phyloP scores from a whole-genome alignment of 192 early-diverging fungal genomes.

The Lunasporangiospora selenospora region DNA sequence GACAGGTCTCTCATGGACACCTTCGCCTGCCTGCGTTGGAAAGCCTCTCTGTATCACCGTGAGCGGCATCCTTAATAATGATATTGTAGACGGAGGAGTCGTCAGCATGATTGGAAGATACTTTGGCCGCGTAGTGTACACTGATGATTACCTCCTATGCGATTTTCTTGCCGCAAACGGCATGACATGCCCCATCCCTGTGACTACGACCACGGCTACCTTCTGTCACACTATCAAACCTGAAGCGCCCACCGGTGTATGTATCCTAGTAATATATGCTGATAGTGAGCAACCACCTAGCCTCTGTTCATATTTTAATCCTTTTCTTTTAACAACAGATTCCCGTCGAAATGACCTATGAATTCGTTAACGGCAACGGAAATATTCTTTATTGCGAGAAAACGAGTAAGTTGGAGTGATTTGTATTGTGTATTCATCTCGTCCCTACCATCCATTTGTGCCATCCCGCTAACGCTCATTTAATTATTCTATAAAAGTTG shows the following conservation, averaged over 20 bases:
- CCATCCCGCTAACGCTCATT: too few species aligned
- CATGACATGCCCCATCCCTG: not conserved
- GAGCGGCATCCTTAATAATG: not conserved
- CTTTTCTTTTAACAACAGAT: not conserved
- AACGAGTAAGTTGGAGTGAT: too few species aligned
- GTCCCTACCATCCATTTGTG: too few species aligned
- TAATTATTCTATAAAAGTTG: too few species aligned
- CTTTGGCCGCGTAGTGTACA: not conserved
- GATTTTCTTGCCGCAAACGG: not conserved
- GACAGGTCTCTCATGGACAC: too few species aligned
- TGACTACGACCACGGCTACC: not conserved
- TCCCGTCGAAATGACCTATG: not conserved
- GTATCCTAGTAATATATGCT: not conserved
- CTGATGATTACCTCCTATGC: not conserved
- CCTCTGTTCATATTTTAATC: not conserved
- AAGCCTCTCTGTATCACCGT: not conserved
- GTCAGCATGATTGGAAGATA: not conserved
- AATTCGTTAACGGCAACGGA: slow-evolving; percentile 22
- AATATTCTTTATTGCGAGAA: too few species aligned
- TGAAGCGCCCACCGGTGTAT: slow-evolving; percentile 9
- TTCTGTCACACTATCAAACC: slow-evolving; percentile 1
- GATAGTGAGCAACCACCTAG: too few species aligned
- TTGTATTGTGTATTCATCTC: too few species aligned
- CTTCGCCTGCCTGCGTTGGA: too few species aligned
- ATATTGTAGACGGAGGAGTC: not conserved